Base-by-base conservation (phyloP, 2,329 filamentous ascomycete species). In the Knufia petricola region DNA sequence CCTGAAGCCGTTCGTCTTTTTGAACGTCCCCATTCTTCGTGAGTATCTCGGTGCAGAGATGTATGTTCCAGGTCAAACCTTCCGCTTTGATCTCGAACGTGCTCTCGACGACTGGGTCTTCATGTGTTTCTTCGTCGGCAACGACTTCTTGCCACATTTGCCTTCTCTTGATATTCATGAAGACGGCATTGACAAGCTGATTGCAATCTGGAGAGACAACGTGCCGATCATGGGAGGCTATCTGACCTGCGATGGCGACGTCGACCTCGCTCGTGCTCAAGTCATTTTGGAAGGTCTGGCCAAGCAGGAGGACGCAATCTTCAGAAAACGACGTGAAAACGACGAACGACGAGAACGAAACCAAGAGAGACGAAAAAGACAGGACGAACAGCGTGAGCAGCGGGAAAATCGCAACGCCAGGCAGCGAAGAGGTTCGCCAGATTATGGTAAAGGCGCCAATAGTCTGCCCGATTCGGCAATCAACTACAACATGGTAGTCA, bases 81-180 rank as follows among this genome's bases (percentile, higher is more conserved):
- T 96, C 68, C 78, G 79, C 48, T 96, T 94, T 66, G 88, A 98
- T 63, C 74, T 98, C 38, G 92, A 98, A 67, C 82, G 92, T 56
- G 89, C 89, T 21, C 78, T 96, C 51, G 92, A 96, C 66, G 90
- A 96, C 64, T 96, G 90, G 92, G 87, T 96, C 12, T 96, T 96
- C 66, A 92, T 96, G 81, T 96, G 90, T 69, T 96, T 94, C 70
- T 96, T 96, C 64, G 90, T 96, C 49, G 90, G 90, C 57, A 98
- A 98, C 67, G 94, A 98, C 71, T 98, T 98, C 70, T 71, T 98
- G 58, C 92, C 92, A 44, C 92, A 98, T 74, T 73, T 98, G 50
- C 92, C 92, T n/a, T 94, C 90, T 60, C 76, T 98, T 50, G 92
- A 96, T 65, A 96, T 98, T 64, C 81, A 92, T 52, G 92, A 98